Evolutionary conservation across 2,329 filamentous ascomycete species (phyloP).

Genomic region (Epichloe uncinata): DNA sequence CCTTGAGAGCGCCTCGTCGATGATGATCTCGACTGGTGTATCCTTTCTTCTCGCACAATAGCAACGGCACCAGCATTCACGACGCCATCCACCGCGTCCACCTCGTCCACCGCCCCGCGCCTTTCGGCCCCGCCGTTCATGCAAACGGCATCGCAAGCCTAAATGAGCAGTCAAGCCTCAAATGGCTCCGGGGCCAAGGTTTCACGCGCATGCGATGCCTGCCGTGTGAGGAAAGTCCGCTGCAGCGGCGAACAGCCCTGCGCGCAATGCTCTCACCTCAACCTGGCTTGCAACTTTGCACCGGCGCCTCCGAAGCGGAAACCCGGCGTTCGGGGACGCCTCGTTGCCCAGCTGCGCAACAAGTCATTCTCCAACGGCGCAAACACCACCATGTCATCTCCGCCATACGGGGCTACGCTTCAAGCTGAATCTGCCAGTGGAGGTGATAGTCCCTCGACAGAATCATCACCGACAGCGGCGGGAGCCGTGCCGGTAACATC

Average conservation of each 20-base stretch:
- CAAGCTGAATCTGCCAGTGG: conserved; percentile 1
- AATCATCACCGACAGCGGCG: conserved; percentile 1
- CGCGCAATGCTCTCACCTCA: conserved; percentile 23
- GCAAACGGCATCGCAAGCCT: neutral
- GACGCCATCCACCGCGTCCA: neutral
- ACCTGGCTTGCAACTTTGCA: conserved; percentile 21
- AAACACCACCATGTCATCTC: neutral
- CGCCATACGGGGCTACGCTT: neutral
- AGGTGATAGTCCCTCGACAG: conserved; percentile 7
- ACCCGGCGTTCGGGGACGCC: conserved; percentile 20
- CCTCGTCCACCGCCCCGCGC: neutral
- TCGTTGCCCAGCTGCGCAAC: conserved; percentile 23
- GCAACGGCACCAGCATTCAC: neutral
- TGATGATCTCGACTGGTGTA: conserved; percentile 1
- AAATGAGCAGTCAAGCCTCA: conserved; percentile 6
- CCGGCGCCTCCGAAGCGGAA: conserved; percentile 20
- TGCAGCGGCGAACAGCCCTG: conserved; percentile 23
- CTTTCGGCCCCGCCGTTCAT: neutral
- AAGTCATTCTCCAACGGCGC: conserved; percentile 6
- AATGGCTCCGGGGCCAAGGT: conserved; percentile 7
- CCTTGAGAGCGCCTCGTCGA: neutral
- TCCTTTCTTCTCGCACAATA: neutral
- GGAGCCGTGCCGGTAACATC: conserved; percentile 10
- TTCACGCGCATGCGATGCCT: conserved; percentile 23
- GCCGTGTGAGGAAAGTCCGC: conserved; percentile 25